Percentiles rank a stretch among this genome's conserved stretches.
Evolutionary conservation across 805 yeast genomes (phyloP).

Genomic region (Hanseniaspora lachancei): DNA sequence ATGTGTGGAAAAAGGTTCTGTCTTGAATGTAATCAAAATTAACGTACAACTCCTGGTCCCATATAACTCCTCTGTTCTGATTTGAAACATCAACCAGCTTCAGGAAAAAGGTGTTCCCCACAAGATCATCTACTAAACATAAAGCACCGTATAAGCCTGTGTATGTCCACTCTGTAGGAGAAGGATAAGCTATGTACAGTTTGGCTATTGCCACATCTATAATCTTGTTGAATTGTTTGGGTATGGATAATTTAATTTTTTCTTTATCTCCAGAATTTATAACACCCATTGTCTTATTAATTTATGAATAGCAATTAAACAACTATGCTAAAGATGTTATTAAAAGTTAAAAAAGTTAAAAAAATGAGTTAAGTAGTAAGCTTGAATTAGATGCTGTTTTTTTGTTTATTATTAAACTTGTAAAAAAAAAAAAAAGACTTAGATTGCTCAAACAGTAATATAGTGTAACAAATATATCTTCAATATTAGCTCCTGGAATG

Average conservation of each 20-base stretch:
- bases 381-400: too few relatives aligned
- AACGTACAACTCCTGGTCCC: constrained; percentile 94
- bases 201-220: constrained; percentile 85
- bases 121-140: constrained; percentile 76
- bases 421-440: too few relatives aligned
- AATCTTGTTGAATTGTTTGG: constrained; percentile 76
- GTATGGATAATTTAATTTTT: constrained; percentile 74
- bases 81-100: constrained; percentile 79
- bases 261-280: constrained; percentile 61
- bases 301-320: too few relatives aligned
- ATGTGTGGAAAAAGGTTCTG: constrained; percentile 85
- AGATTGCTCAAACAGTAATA: too few relatives aligned
- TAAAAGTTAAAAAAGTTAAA: too few relatives aligned
- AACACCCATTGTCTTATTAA: constrained; percentile 25
- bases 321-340: too few relatives aligned
- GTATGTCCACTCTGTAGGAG: constrained; percentile 64
- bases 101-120: constrained; percentile 85
- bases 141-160: constrained; percentile 87
- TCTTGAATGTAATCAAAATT: constrained; percentile 87
- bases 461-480: too few relatives aligned
- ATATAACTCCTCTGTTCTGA: constrained; percentile 61
- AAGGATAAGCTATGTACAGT: constrained; percentile 80
- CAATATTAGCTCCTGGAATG: too few relatives aligned
- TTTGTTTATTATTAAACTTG: too few relatives aligned
- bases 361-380: too few relatives aligned